Percentiles rank a stretch among this genome's conserved stretches.
These are phyloP conservation scores for Paecilomyces dactylethromorphus DNA, from an alignment of 2,329 filamentous ascomycete genomes.

Conservation along the genomic window DNA sequence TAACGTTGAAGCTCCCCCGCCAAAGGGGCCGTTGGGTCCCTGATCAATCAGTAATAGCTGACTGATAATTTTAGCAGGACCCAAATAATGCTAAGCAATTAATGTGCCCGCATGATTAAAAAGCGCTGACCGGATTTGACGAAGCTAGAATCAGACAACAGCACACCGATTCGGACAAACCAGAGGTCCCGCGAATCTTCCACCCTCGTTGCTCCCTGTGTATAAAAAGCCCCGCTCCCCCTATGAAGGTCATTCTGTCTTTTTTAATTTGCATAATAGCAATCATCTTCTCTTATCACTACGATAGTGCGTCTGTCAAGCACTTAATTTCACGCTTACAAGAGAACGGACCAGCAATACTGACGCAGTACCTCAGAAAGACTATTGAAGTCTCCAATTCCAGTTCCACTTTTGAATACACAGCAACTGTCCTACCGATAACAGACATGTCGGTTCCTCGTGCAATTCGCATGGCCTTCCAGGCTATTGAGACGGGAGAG, in stretches of 20 bases:
- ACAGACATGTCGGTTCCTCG: conserved; percentile 62
- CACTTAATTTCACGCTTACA: conserved; percentile 13
- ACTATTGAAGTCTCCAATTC: conserved; percentile 4
- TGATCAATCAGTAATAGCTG: conserved; percentile 8
- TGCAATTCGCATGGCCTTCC: conserved; percentile 74
- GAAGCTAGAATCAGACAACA: background rate
- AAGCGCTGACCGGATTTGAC: background rate
- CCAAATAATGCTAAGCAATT: background rate
- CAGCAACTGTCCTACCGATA: conserved; percentile 19
- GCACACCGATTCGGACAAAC: background rate
- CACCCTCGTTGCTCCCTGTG: conserved; percentile 12
- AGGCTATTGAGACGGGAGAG: conserved; percentile 79
- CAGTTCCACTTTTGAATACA: conserved; percentile 1
- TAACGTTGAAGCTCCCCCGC: background rate
- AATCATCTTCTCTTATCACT: conserved; percentile 20
- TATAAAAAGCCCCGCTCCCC: conserved; percentile 24
- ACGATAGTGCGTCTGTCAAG: conserved; percentile 12
- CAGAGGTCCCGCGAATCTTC: conserved; percentile 12
- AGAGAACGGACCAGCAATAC: conserved; percentile 8
- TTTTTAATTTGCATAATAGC: conserved; percentile 32
- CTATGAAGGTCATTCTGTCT: conserved; percentile 30
- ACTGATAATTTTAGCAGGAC: conserved; percentile 20
- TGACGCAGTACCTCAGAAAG: conserved; percentile 10
- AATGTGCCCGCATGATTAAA: background rate
- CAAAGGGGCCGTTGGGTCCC: background rate